These are phyloP conservation scores for Hypoxylon sp. DNA, from an alignment of 2,329 filamentous ascomycete species.

Conservation along the genomic window DNA sequence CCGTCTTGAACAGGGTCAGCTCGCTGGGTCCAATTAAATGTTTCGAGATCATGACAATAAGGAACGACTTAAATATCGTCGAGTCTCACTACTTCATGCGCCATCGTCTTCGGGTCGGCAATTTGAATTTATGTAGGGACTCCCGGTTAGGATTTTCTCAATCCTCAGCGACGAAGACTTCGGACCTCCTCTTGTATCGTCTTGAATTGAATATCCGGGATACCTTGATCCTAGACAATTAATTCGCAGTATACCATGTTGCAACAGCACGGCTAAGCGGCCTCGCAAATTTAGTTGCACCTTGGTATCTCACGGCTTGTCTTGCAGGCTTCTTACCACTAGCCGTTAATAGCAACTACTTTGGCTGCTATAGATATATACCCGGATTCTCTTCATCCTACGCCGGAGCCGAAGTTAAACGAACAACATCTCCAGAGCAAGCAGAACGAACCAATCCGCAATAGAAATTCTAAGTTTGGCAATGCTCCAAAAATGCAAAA, in stretches of 20 bases:
- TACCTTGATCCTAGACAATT: conserved; percentile 1
- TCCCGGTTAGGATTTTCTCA: conserved; percentile 9
- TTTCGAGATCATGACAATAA: conserved; percentile 11
- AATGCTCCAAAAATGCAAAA: neutral
- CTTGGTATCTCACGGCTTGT: conserved; percentile 2
- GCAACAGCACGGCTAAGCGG: neutral
- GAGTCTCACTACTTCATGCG: conserved; percentile 24
- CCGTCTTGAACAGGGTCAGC: conserved; percentile 26
- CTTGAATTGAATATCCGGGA: neutral
- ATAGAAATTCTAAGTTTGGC: neutral
- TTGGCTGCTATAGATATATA: neutral
- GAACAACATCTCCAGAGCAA: neutral
- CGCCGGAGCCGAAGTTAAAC: neutral
- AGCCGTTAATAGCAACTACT: neutral
- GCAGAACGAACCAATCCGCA: neutral
- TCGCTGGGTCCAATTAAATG: conserved; percentile 11
- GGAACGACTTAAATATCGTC: conserved; percentile 8
- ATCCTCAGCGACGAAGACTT: neutral
- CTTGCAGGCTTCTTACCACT: neutral
- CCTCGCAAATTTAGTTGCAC: neutral
- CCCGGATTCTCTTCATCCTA: neutral
- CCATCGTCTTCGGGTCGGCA: conserved; percentile 7
- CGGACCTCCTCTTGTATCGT: neutral
- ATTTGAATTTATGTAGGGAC: conserved; percentile 2
- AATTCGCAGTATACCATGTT: conserved; percentile 3